Evolutionary conservation across 2,329 filamentous ascomycete genomes (phyloP).

Genomic region (Phialophora verrucosa): DNA sequence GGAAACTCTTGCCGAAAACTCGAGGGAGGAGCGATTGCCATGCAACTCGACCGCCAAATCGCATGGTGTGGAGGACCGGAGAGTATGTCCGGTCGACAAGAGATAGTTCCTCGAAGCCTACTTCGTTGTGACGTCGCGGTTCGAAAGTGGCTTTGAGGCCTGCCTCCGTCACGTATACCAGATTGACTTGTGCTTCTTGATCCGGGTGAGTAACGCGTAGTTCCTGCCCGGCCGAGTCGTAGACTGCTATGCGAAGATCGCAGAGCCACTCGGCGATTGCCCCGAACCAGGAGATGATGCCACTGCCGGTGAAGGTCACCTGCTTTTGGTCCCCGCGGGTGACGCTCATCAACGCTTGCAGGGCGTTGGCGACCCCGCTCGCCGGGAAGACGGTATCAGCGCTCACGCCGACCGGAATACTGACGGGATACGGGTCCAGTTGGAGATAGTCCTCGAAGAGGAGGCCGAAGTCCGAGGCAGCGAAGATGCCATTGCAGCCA

Average conservation of each 20-base stretch:
- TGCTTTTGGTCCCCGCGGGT: conserved; percentile 29
- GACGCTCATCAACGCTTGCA: conserved; percentile 32
- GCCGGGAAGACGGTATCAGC: conserved; percentile 28
- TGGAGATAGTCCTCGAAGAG: conserved; percentile 36
- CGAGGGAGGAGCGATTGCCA: conserved; percentile 37
- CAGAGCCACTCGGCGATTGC: conserved; percentile 37
- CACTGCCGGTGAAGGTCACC: conserved; percentile 35
- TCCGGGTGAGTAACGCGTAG: conserved; percentile 28
- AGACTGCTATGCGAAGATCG: conserved; percentile 34
- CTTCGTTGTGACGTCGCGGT: conserved; percentile 9
- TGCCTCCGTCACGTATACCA: conserved; percentile 30
- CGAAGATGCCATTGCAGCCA: conserved; percentile 35
- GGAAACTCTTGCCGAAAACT: conserved; percentile 38
- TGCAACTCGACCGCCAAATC: conserved; percentile 34
- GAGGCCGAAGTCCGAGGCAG: conserved; percentile 35
- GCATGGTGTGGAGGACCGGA: conserved; percentile 29
- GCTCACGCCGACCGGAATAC: conserved; percentile 3
- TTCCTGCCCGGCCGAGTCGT: conserved; percentile 21
- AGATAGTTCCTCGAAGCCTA: conserved; percentile 17
- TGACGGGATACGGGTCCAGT: conserved; percentile 33
- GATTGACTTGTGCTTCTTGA: conserved; percentile 28
- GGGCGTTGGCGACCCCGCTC: conserved; percentile 26
- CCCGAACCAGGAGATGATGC: conserved; percentile 36
- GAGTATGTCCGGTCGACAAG: conserved; percentile 28
- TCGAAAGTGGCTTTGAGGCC: conserved; percentile 29